These are phyloP conservation scores for Penicillium fuscoglaucum DNA, from an alignment of 2,329 filamentous ascomycete species.

Conservation along the genomic window DNA sequence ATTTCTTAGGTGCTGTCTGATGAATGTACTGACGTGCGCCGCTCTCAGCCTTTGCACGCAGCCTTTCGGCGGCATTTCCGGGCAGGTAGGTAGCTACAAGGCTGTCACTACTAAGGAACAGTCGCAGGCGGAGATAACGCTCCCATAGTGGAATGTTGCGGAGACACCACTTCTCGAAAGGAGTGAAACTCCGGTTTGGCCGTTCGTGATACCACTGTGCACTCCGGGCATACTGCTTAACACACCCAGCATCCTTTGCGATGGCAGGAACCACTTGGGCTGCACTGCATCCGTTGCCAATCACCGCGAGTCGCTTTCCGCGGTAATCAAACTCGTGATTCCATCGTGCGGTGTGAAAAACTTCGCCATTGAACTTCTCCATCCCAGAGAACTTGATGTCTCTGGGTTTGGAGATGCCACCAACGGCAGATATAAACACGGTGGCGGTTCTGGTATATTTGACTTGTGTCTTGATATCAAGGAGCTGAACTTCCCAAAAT, in stretches of 20 bases:
- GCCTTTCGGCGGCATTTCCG: slow-evolving; percentile 12
- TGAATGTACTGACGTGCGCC: slow-evolving; percentile 23
- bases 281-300: neutral
- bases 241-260: slow-evolving; percentile 18
- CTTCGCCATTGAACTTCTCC: slow-evolving; percentile 36
- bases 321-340: neutral
- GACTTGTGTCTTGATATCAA: slow-evolving; percentile 20
- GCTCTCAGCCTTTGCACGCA: slow-evolving; percentile 14
- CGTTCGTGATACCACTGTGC: slow-evolving; percentile 15
- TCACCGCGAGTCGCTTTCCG: neutral
- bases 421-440: slow-evolving; percentile 28
- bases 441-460: slow-evolving; percentile 18
- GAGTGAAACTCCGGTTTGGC: slow-evolving; percentile 1
- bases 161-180: too few relatives aligned
- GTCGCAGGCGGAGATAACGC: slow-evolving; percentile 7
- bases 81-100: slow-evolving; percentile 22
- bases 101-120: slow-evolving; percentile 24
- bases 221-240: slow-evolving; percentile 30
- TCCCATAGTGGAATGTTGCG: neutral
- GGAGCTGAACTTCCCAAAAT: slow-evolving; percentile 28
- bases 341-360: neutral
- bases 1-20: slow-evolving; percentile 19
- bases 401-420: slow-evolving; percentile 20
- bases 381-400: slow-evolving; percentile 21
- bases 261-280: slow-evolving; percentile 27